Evolutionary conservation across 1,284 basidiomycete species (phyloP).

Genomic region (Leccinum griseonigrum): DNA sequence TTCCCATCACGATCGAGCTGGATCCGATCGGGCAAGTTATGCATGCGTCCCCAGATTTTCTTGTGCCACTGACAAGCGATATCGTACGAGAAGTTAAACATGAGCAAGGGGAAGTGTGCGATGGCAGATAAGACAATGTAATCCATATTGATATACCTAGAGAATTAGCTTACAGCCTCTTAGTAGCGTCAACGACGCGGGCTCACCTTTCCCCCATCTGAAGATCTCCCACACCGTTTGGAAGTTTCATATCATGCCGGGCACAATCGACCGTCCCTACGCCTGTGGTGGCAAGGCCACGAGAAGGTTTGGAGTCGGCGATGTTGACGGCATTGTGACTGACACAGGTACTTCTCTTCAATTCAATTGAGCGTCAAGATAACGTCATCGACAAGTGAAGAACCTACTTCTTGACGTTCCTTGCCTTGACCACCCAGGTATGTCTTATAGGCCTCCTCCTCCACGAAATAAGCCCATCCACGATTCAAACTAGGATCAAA

Average conservation of each 20-base stretch:
- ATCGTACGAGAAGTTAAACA: too few species aligned
- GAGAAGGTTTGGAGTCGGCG: neutral
- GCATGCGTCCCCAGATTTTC: neutral
- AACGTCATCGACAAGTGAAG: neutral
- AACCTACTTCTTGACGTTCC: neutral
- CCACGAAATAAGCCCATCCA: conserved; percentile 1
- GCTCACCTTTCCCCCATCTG: neutral
- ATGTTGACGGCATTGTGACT: conserved; percentile 5
- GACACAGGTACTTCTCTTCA: neutral
- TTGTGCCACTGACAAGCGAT: neutral
- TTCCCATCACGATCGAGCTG: neutral
- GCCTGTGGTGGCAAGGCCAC: neutral
- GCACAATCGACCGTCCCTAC: neutral
- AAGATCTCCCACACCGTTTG: neutral
- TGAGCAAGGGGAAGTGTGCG: too few species aligned
- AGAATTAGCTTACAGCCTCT: neutral
- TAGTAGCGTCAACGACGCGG: neutral
- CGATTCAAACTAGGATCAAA: neutral
- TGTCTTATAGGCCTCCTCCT: neutral
- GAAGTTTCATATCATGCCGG: neutral
- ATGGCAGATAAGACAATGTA: too few species aligned
- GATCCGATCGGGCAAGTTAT: neutral
- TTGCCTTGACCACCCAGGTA: neutral
- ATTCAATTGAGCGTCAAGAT: too few species aligned
- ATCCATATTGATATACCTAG: too few species aligned